Evolutionary conservation across 352 stramenopile genomes (phyloP).

Genomic region (Globisporangium canariense): DNA sequence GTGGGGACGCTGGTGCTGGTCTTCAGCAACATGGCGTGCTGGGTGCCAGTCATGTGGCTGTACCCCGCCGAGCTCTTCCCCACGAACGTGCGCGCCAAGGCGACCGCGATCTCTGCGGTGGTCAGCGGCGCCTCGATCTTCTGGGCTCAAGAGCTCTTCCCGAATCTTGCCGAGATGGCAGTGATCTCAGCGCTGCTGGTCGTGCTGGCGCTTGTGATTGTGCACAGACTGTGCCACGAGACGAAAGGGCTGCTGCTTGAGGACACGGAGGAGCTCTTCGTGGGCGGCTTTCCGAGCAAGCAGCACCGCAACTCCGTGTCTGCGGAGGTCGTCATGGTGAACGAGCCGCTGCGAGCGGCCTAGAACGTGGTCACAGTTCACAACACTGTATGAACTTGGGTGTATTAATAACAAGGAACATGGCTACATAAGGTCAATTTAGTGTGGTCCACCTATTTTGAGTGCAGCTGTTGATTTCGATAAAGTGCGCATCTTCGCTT

Average conservation of each 20-base stretch:
- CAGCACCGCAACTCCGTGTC: constrained; percentile 14
- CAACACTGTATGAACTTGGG: no score
- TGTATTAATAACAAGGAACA: background rate
- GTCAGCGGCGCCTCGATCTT: constrained; percentile 23
- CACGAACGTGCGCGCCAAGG: constrained; percentile 41
- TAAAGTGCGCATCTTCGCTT: background rate
- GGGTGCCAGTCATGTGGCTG: constrained; percentile 48
- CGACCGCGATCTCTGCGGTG: constrained; percentile 36
- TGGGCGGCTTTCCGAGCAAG: constrained; percentile 29
- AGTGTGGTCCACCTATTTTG: background rate
- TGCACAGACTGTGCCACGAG: constrained; percentile 50
- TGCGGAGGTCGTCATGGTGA: background rate
- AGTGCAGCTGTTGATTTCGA: background rate
- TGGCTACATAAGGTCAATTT: background rate
- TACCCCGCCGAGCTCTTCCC: constrained; percentile 58
- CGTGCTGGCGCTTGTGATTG: constrained; percentile 32
- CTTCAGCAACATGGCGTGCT: constrained; percentile 42
- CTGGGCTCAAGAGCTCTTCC: constrained; percentile 17
- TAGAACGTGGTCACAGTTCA: background rate
- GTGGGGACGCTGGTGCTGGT: constrained; percentile 33
- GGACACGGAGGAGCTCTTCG: constrained; percentile 55
- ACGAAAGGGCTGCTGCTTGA: constrained; percentile 49
- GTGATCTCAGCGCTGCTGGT: constrained; percentile 3
- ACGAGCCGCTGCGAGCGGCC: background rate
- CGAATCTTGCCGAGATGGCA: constrained; percentile 6